These are phyloP conservation scores for Trichaptum fuscoviolaceum DNA, from an alignment of 768 basidiomycete species.

Conservation along the genomic window DNA sequence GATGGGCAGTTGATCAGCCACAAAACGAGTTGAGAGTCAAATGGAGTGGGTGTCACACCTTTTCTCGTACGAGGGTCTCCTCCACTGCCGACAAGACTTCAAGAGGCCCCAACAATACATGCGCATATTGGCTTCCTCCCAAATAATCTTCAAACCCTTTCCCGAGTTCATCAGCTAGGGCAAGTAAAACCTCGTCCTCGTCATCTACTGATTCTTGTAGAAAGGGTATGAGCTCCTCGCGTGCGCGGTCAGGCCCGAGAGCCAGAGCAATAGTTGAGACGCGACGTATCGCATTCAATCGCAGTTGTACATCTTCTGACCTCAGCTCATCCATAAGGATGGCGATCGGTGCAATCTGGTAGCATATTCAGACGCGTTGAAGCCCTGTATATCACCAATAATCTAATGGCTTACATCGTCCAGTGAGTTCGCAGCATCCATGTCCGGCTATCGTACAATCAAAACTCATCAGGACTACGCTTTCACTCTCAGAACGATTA, in stretches of 20 bases:
- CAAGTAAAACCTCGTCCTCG: slow-evolving; percentile 96
- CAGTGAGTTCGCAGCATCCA: slow-evolving; percentile 1
- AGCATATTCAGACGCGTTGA: slow-evolving; percentile 12
- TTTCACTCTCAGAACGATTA: neutral
- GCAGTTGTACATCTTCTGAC: slow-evolving; percentile 94
- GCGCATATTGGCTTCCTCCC: slow-evolving; percentile 83
- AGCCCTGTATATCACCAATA: neutral
- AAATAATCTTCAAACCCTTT: slow-evolving; percentile 90
- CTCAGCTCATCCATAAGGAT: slow-evolving; percentile 97
- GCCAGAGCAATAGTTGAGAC: slow-evolving; percentile 98
- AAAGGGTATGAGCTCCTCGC: slow-evolving; percentile 94
- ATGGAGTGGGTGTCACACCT: slow-evolving; percentile 46
- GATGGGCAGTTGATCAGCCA: neutral
- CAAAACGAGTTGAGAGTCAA: neutral
- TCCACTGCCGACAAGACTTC: slow-evolving; percentile 96
- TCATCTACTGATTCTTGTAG: slow-evolving; percentile 99
- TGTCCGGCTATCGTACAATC: neutral
- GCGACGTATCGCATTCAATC: slow-evolving; percentile 94
- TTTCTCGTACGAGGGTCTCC: slow-evolving; percentile 96
- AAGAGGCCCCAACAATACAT: slow-evolving; percentile 83
- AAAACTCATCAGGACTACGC: neutral
- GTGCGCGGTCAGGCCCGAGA: slow-evolving; percentile 88
- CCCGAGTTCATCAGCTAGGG: slow-evolving; percentile 92
- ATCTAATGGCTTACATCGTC: slow-evolving; percentile 5
- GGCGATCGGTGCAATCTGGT: slow-evolving; percentile 87